Percentiles rank a stretch among this genome's conserved stretches.
Evolutionary conservation across 1,139 yeast genomes (phyloP).

Genomic region (Pichia sp.): DNA sequence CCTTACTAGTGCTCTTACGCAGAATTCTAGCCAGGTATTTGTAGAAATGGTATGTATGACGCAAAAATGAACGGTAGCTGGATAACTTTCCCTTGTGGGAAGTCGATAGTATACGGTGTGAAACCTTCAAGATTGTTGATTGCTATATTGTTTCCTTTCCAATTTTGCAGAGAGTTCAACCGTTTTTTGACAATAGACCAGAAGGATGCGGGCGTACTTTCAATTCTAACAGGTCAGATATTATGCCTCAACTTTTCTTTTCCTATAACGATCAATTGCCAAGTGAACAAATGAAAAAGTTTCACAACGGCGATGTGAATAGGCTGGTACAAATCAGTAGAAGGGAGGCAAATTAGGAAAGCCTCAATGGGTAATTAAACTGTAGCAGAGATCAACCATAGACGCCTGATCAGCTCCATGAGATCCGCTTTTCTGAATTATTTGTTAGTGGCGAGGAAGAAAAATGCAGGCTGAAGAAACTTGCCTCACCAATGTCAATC

Average conservation of each 20-base stretch:
- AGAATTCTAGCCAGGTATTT: conserved; percentile 5
- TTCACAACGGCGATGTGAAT: neutral
- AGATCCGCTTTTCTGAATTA: neutral
- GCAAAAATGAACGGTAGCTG: conserved; percentile 5
- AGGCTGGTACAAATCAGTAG: neutral
- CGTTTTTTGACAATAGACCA: neutral
- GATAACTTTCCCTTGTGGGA: conserved; percentile 11
- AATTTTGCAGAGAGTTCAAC: neutral
- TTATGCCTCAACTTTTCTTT: neutral
- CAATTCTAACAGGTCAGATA: neutral
- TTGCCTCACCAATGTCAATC: neutral
- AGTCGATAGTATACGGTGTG: conserved; percentile 2
- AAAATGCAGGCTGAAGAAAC: neutral
- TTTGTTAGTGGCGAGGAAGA: neutral
- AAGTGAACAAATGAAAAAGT: neutral
- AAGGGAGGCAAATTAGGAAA: neutral
- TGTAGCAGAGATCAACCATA: neutral
- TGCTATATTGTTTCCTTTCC: neutral
- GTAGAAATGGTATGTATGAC: conserved; percentile 2
- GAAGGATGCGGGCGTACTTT: neutral
- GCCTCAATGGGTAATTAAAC: too few species aligned
- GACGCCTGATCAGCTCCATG: neutral
- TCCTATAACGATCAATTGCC: neutral
- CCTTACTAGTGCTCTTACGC: conserved; percentile 19
- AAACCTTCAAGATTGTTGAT: conserved; percentile 5